A percentile compares a stretch with the other conserved stretches of the same genome.
Conservation (phyloP, 2,329 filamentous ascomycete genomes). For the Fusarium sp. region DNA sequence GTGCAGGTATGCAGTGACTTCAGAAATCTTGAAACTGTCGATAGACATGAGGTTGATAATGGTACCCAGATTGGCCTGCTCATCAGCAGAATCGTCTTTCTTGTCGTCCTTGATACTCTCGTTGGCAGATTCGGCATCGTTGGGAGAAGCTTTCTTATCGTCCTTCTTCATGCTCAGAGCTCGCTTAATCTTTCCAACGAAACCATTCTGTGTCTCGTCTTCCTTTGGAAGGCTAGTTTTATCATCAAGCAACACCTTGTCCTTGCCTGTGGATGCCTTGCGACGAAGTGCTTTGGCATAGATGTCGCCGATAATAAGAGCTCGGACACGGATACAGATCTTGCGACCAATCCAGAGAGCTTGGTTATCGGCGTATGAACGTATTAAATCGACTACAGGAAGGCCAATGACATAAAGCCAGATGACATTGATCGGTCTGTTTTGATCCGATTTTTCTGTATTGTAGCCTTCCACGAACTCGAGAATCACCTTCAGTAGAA, state of each 20-base stretch:
- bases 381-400: constrained; percentile 82
- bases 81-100: constrained; percentile 60
- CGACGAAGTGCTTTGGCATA: constrained; percentile 95
- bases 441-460: constrained; percentile 72
- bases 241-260: constrained; percentile 75
- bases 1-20: constrained; percentile 94
- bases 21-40: constrained; percentile 98
- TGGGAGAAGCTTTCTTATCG: constrained; percentile 55
- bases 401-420: constrained; percentile 96
- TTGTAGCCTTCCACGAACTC: constrained; percentile 91
- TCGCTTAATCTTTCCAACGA: constrained; percentile 64
- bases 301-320: constrained; percentile 96
- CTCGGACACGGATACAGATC: constrained; percentile 91
- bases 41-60: constrained; percentile 99
- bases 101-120: constrained; percentile 52
- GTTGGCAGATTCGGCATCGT: constrained; percentile 51
- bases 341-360: constrained; percentile 94
- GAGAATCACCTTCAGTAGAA: constrained; percentile 90
- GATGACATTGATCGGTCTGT: constrained; percentile 84
- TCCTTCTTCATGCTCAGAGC: constrained; percentile 71
- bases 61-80: constrained; percentile 93
- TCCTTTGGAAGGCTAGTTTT: constrained; percentile 53
- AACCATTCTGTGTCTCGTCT: constrained; percentile 52
- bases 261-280: constrained; percentile 83
- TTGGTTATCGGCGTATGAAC: constrained; percentile 85